Evolutionary conservation across 352 stramenopile species (phyloP).

Genomic region (Globisporangium perplexum): DNA sequence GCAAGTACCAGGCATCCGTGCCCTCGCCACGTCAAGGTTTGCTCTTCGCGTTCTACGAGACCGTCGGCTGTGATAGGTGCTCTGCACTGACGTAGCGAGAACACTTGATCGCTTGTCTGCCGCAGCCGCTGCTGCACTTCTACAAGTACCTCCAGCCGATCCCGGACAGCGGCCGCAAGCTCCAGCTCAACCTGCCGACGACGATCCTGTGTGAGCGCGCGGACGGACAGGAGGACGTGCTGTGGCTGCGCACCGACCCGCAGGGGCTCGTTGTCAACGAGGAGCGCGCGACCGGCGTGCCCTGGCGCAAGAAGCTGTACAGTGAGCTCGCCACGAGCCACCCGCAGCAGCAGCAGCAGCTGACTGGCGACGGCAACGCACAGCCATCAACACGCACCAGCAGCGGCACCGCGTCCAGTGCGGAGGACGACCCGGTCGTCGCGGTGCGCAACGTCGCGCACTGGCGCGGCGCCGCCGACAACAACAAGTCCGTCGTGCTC

Average conservation of each 20-base stretch:
- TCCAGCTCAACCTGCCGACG: constrained; percentile 52
- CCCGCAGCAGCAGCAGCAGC: background rate
- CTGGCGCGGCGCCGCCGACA: constrained; percentile 35
- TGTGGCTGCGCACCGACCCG: constrained; percentile 52
- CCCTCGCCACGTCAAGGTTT: constrained; percentile 28
- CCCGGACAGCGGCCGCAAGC: constrained; percentile 14
- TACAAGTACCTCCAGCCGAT: constrained; percentile 83
- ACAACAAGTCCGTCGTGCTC: constrained; percentile 57
- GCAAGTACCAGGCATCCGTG: constrained; percentile 12
- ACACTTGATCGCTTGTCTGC: background rate
- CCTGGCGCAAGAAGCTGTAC: constrained; percentile 59
- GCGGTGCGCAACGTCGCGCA: constrained; percentile 53
- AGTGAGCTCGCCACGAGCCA: constrained; percentile 28
- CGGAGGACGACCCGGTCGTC: constrained; percentile 32
- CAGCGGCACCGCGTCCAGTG: background rate
- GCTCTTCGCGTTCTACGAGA: background rate
- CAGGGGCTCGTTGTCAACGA: constrained; percentile 39
- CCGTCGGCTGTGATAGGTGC: background rate
- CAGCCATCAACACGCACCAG: too few species aligned
- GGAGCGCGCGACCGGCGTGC: constrained; percentile 27
- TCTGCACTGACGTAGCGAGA: background rate
- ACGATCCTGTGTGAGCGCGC: constrained; percentile 59
- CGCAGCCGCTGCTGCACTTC: constrained; percentile 62
- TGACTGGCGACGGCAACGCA: background rate
- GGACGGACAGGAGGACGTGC: constrained; percentile 42